phyloP scores from a whole-genome alignment of 2,329 filamentous ascomycete genomes.

The Coniochaeta pulveracea region DNA sequence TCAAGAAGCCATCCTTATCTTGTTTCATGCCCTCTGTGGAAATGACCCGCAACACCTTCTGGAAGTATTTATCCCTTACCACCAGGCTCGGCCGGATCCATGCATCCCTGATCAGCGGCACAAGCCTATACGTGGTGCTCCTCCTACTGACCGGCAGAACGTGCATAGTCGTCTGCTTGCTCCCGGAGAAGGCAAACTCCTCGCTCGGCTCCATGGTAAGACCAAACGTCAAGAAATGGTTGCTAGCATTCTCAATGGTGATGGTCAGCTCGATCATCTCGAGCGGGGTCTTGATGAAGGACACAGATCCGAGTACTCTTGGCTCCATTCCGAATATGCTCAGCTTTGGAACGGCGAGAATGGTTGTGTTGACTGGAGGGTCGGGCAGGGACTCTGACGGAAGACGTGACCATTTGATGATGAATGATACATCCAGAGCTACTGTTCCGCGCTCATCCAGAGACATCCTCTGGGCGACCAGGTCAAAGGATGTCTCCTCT shows the following conservation, averaged over 20 bases:
- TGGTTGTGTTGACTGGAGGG: slow-evolving; percentile 44
- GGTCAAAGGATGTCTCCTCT: slow-evolving; percentile 59
- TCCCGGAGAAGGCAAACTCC: slow-evolving; percentile 83
- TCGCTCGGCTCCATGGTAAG: slow-evolving; percentile 86
- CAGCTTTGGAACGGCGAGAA: slow-evolving; percentile 68
- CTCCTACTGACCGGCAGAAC: slow-evolving; percentile 73
- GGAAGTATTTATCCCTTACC: slow-evolving; percentile 85
- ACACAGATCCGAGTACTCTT: slow-evolving; percentile 58
- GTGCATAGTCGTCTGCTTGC: slow-evolving; percentile 71
- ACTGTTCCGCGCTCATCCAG: slow-evolving; percentile 75
- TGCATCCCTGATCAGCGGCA: slow-evolving; percentile 52
- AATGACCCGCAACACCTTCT: slow-evolving; percentile 75
- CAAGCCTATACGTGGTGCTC: slow-evolving; percentile 59
- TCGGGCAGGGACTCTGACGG: slow-evolving; percentile 16
- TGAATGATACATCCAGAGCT: slow-evolving; percentile 62
- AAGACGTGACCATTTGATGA: slow-evolving; percentile 65
- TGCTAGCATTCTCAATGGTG: slow-evolving; percentile 86
- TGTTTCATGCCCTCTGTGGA: slow-evolving; percentile 61
- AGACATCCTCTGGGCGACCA: slow-evolving; percentile 63
- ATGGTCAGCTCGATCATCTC: slow-evolving; percentile 35
- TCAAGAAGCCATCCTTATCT: slow-evolving; percentile 57
- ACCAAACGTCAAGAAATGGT: slow-evolving; percentile 89
- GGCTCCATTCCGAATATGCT: slow-evolving; percentile 76
- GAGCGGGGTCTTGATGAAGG: slow-evolving; percentile 25
- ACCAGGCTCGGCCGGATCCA: slow-evolving; percentile 65